A percentile compares a stretch with the other conserved stretches of the same genome.
Evolutionary conservation across 2,329 filamentous ascomycete genomes (phyloP).

Genomic region (Xylariaceae sp.): DNA sequence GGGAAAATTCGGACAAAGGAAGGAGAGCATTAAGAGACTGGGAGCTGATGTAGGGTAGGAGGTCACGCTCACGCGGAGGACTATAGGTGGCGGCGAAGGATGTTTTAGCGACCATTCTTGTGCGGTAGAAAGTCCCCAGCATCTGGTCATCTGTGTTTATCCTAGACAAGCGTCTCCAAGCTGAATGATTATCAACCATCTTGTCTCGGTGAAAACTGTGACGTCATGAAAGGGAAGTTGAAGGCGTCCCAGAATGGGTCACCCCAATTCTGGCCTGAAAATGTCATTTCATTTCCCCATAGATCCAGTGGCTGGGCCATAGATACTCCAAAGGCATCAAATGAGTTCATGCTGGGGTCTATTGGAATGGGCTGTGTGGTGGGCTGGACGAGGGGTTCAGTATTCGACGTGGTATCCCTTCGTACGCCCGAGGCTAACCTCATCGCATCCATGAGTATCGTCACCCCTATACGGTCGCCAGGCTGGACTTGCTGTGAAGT

Average conservation of each 20-base stretch:
- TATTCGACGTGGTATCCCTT: not conserved
- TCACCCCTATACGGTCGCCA: constrained; percentile 35
- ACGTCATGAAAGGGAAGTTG: constrained; percentile 23
- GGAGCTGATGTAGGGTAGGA: too few relatives aligned
- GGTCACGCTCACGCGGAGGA: too few relatives aligned
- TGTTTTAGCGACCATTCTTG: too few relatives aligned
- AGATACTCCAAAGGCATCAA: not conserved
- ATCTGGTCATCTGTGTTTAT: too few relatives aligned
- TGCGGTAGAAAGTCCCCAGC: too few relatives aligned
- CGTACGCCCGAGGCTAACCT: constrained; percentile 23
- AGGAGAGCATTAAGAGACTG: too few relatives aligned
- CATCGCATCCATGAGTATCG: constrained; percentile 35
- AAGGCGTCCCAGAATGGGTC: constrained; percentile 37
- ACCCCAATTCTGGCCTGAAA: constrained; percentile 35
- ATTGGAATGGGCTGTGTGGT: not conserved
- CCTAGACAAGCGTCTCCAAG: too few relatives aligned
- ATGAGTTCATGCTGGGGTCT: constrained; percentile 7
- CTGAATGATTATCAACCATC: not conserved
- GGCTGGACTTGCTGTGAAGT: constrained; percentile 28
- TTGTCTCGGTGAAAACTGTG: constrained; percentile 7
- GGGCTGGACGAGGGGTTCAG: not conserved
- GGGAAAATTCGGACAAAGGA: too few relatives aligned
- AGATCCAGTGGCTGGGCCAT: constrained; percentile 27
- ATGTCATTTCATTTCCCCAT: constrained; percentile 32
- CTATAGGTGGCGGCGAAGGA: too few relatives aligned